Percentiles rank a stretch among this genome's conserved stretches.
phyloP scores from a whole-genome alignment of 2,329 filamentous ascomycete species.

The Cordyceps tenuipes region DNA sequence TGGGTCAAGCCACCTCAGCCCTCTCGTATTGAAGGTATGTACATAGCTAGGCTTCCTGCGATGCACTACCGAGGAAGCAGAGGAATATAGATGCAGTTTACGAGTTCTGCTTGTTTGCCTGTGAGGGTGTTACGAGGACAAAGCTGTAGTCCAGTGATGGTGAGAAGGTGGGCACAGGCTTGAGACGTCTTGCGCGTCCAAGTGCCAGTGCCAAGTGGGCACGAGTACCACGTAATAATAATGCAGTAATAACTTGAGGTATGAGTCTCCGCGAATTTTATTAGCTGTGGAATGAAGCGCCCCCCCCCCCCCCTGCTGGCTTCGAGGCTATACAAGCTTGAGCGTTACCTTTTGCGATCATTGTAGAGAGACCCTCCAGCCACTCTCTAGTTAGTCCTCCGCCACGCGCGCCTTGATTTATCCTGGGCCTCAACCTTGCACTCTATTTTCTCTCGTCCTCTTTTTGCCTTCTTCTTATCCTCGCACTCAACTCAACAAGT shows the following conservation, averaged over 20 bases:
- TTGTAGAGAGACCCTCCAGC: not conserved
- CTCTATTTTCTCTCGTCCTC: not conserved
- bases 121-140: not conserved
- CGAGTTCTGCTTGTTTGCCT: not conserved
- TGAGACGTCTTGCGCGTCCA: not conserved
- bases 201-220: not conserved
- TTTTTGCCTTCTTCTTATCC: not conserved
- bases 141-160: not conserved
- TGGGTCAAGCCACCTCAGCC: too few species aligned
- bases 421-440: conserved; percentile 7
- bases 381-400: conserved; percentile 4
- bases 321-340: not conserved
- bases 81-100: too few species aligned
- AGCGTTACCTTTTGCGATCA: conserved; percentile 2
- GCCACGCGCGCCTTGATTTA: conserved; percentile 5
- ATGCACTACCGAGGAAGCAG: too few species aligned
- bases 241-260: not conserved
- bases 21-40: too few species aligned
- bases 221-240: not conserved
- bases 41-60: too few species aligned
- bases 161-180: not conserved
- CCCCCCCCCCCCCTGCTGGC: not conserved
- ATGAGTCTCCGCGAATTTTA: not conserved
- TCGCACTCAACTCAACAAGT: not conserved
- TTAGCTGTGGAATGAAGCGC: not conserved